Conservation (phyloP, 73 alveolate genomes). For the Paramecium primaurelia region DNA sequence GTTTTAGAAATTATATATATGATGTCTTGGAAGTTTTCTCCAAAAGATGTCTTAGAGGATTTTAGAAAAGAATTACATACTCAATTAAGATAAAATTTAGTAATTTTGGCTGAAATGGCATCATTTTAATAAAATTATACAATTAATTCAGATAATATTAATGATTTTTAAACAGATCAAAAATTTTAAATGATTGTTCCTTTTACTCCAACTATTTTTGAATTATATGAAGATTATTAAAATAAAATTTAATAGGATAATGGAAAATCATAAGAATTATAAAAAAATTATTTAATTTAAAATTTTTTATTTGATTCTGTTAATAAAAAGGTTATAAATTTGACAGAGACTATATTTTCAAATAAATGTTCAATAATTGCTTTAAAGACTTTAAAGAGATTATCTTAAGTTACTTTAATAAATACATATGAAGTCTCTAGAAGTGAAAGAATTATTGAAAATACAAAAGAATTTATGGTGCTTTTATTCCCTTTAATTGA, state of each 20-base stretch:
- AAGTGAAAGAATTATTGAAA: conserved; percentile 35
- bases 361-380: background rate
- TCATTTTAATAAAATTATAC: background rate
- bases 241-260: background rate
- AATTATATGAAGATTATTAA: background rate
- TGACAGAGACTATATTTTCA: background rate
- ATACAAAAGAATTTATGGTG: background rate
- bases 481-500: background rate
- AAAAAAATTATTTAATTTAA: background rate
- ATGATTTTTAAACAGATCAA: background rate
- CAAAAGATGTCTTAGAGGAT: conserved; percentile 25
- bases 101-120: conserved; percentile 42
- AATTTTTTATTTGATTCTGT: background rate
- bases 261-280: background rate
- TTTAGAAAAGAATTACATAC: conserved; percentile 48
- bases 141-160: background rate
- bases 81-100: background rate
- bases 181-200: conserved; percentile 40
- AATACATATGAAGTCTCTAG: conserved; percentile 28
- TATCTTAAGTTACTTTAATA: background rate
- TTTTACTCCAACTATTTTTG: conserved; percentile 36
- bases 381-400: background rate
- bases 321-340: background rate
- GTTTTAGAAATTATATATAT: conserved; percentile 27
- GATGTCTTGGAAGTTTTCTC: conserved; percentile 53